A percentile compares a stretch with the other conserved stretches of the same genome.
Evolutionary conservation across 1,284 basidiomycete species (phyloP).

Genomic region (Ustilago nuda): DNA sequence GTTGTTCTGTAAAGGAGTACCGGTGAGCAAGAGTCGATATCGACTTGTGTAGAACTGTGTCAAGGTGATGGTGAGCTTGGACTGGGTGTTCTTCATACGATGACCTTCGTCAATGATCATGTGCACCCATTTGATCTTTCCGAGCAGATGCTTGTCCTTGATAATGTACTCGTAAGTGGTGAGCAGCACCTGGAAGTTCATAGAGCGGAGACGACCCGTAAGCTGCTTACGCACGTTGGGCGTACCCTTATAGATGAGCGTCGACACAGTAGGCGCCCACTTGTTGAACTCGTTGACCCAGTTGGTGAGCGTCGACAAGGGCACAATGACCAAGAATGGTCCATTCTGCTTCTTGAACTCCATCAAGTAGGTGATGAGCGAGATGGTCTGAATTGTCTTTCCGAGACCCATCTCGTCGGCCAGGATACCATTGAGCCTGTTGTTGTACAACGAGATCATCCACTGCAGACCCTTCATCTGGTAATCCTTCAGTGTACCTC

Average conservation of each 20-base stretch:
- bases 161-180: constrained; percentile 70
- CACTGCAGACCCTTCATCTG: constrained; percentile 69
- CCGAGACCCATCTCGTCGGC: constrained; percentile 70
- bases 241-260: constrained; percentile 68
- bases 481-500: constrained; percentile 68
- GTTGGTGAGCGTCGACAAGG: constrained; percentile 68
- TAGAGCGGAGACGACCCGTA: constrained; percentile 57
- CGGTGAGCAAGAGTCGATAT: constrained; percentile 95
- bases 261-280: constrained; percentile 67
- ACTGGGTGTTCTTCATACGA: constrained; percentile 99
- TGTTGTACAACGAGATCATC: constrained; percentile 70
- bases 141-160: constrained; percentile 69
- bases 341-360: constrained; percentile 69
- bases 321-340: constrained; percentile 69
- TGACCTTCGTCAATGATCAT: constrained; percentile 77
- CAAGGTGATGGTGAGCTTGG: constrained; percentile 91
- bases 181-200: constrained; percentile 67
- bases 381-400: constrained; percentile 69
- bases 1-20: constrained; percentile 98
- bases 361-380: constrained; percentile 69
- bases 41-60: constrained; percentile 92
- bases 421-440: constrained; percentile 68
- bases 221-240: constrained; percentile 66
- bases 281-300: constrained; percentile 69
- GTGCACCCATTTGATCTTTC: constrained; percentile 69